Evolutionary conservation across 106 monocot species (phyloP), one percentile per base, ranked within the genome.

Genomic region (Alisma plantagoaquatica): DNA sequence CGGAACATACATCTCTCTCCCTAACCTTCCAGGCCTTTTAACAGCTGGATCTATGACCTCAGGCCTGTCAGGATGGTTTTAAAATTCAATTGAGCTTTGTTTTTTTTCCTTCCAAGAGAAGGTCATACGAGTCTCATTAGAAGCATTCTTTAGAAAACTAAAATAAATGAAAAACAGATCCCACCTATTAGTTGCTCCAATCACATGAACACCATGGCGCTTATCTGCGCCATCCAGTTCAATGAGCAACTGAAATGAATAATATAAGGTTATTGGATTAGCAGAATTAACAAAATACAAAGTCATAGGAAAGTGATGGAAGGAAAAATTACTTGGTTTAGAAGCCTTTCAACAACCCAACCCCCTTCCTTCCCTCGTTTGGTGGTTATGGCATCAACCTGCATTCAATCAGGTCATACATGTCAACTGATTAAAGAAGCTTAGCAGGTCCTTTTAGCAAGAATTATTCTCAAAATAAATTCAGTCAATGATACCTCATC

Each of bases 161-260:
- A n/a, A n/a, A n/a, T n/a, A n/a, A n/a, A n/a, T n/a, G n/a, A n/a
- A n/a, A n/a, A n/a, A n/a, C n/a, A n/a, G n/a, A n/a, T n/a, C n/a
- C n/a, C n/a, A 89, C 96, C 85, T 98, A 59, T 98, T 98, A 54
- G 96, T 90, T 29, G 96, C 89, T 66, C 96, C 96, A 55, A 98
- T 79, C 12, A 98, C 82, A 72, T 71, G 87, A 57, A 98, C 85
- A 60, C 89, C 96, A 46, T 64, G 67, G 10, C 89, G 60, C 21
- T 89, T 60, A 60, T 79, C 85, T 56, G 89, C 84, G 51, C 96
- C 96, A 72, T 89, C 96, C 25, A 98, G 74, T 65, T 98, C 96
- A 52, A 82, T 66, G 29, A 92, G 82, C 21, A 86, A 49, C 86
- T 89, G 71, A 55, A 74, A 27, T 66, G 41, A n/a, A n/a, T n/a